Percentiles rank a stretch among this genome's conserved stretches.
Conservation (phyloP, 148 eudicot species). For the Cornus florida region DNA sequence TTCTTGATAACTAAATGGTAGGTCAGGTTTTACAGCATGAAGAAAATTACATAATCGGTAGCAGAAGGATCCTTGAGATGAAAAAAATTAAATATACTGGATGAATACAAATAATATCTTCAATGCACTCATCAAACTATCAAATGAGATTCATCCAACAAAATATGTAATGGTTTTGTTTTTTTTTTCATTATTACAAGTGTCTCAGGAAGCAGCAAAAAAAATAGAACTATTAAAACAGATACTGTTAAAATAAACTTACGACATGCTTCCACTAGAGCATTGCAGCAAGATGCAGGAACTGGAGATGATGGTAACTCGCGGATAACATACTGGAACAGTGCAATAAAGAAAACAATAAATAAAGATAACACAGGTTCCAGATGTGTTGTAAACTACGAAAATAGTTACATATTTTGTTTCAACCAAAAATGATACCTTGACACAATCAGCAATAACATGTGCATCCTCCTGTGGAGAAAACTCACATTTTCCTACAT, state of each 20-base stretch:
- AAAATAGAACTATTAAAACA: neutral
- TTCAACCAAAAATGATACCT: constrained; percentile 25
- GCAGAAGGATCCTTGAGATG: neutral
- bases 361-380: constrained; percentile 4
- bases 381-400: neutral
- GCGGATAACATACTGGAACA: constrained; percentile 72
- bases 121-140: neutral
- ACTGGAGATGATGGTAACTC: constrained; percentile 98
- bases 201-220: neutral
- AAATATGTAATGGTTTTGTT: too few relatives aligned
- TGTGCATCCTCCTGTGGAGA: constrained; percentile 83
- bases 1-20: neutral
- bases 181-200: neutral
- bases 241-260: constrained; percentile 32
- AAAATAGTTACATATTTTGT: constrained; percentile 4
- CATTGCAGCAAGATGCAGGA: constrained; percentile 98
- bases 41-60: neutral
- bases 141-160: neutral
- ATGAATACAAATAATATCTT: neutral
- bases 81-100: neutral
- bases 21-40: neutral
- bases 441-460: constrained; percentile 89
- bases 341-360: constrained; percentile 14
- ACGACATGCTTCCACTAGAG: constrained; percentile 90
- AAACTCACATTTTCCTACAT: constrained; percentile 80